phyloP scores from a whole-genome alignment of 176 grass and related monocot genomes.

The Eragrostis curvula region DNA sequence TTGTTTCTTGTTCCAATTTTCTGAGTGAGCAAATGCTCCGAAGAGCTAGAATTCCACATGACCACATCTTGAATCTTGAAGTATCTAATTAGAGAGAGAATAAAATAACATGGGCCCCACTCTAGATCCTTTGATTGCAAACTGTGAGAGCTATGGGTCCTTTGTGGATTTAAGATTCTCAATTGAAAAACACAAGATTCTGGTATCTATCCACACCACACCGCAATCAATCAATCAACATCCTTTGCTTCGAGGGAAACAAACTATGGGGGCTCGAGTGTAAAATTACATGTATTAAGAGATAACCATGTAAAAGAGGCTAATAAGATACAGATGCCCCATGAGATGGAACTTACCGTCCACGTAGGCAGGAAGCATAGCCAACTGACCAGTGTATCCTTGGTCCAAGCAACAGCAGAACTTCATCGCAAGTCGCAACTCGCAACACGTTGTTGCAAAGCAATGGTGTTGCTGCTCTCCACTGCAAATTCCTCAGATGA shows the following conservation, averaged over 20 bases:
- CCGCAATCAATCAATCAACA: background rate
- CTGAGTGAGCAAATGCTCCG: background rate
- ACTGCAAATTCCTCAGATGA: background rate
- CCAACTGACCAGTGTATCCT: background rate
- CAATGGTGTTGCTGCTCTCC: background rate
- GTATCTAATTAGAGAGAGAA: background rate
- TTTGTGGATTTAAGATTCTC: background rate
- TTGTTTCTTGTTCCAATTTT: background rate
- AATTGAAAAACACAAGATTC: slow-evolving; percentile 17
- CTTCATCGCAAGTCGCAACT: too few species aligned
- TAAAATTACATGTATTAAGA: background rate
- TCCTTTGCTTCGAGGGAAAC: background rate
- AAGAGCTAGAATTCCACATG: background rate
- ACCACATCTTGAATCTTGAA: background rate
- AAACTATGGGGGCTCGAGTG: background rate
- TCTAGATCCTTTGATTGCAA: background rate
- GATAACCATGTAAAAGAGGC: background rate
- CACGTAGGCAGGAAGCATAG: background rate
- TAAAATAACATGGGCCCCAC: background rate
- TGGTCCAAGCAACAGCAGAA: too few species aligned
- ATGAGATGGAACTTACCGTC: background rate
- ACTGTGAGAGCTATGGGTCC: background rate
- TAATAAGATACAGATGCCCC: background rate
- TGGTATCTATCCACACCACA: background rate
- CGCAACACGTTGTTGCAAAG: too few species aligned